Conservation (phyloP, 2,329 filamentous ascomycete species). For the Cladosporium halotolerans region DNA sequence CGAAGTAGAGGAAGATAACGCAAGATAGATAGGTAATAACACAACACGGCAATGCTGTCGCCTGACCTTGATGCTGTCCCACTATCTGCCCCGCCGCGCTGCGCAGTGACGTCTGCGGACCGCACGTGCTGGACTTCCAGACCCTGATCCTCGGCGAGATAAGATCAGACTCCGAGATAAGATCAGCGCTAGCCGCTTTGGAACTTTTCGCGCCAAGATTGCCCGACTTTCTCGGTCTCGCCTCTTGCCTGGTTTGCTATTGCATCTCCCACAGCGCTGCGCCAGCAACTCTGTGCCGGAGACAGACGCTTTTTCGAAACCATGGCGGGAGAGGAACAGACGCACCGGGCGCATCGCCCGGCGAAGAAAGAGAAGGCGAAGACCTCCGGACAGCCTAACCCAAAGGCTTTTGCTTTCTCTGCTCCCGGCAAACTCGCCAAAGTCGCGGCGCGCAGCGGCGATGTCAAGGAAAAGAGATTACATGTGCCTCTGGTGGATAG, state of each 20-base stretch:
- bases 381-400: conserved; percentile 59
- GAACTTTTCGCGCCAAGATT: conserved; percentile 3
- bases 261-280: background rate
- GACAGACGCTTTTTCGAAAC: background rate
- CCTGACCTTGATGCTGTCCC: conserved; percentile 8
- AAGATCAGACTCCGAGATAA: background rate
- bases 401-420: conserved; percentile 83
- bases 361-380: conserved; percentile 64
- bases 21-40: background rate
- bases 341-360: conserved; percentile 78
- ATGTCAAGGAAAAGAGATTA: conserved; percentile 89
- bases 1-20: conserved; percentile 3
- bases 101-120: conserved; percentile 1
- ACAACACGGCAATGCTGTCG: conserved; percentile 2
- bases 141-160: conserved; percentile 6
- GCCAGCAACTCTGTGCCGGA: background rate
- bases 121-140: background rate
- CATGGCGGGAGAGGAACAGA: conserved; percentile 53
- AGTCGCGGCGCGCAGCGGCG: conserved; percentile 65
- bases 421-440: conserved; percentile 74
- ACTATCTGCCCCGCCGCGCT: conserved; percentile 6
- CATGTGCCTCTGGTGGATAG: conserved; percentile 97
- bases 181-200: background rate
- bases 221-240: conserved; percentile 19
- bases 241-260: background rate